These are phyloP conservation scores for Adansonia rubrostipa DNA, from an alignment of 441 rosid species.

Conservation along the genomic window DNA sequence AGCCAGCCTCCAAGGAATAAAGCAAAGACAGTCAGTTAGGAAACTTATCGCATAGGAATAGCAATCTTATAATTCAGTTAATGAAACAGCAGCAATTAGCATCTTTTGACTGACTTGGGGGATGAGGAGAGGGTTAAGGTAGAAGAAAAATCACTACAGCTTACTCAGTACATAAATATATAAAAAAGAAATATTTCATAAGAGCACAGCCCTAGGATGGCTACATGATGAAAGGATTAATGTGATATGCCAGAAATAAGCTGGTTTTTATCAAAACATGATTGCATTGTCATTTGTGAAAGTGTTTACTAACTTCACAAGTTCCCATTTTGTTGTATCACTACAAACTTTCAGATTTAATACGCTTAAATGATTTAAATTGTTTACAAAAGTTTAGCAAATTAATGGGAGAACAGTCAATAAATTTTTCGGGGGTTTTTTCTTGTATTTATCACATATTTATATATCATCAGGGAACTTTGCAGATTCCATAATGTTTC, in stretches of 20 bases:
- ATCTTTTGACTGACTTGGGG: constrained; percentile 1
- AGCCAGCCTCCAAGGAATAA: neutral
- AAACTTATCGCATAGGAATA: neutral
- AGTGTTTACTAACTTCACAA: neutral
- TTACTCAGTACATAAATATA: neutral
- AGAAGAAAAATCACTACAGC: neutral
- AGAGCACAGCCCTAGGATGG: neutral
- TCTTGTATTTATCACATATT: neutral
- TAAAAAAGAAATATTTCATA: neutral
- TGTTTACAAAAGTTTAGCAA: constrained; percentile 12
- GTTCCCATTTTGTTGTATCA: neutral
- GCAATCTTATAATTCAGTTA: neutral
- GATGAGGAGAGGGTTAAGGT: neutral
- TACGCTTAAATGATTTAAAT: constrained; percentile 7
- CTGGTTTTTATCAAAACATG: neutral
- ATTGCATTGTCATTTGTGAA: neutral
- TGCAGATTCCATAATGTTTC: constrained; percentile 9
- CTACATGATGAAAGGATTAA: neutral
- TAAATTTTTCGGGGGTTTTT: neutral
- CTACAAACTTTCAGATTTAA: neutral
- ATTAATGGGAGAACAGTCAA: neutral
- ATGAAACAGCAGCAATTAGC: neutral
- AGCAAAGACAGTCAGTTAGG: neutral
- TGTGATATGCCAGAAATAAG: neutral
- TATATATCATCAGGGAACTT: neutral